phyloP scores from a whole-genome alignment of 768 basidiomycete genomes.

The Boletus rex-veris region DNA sequence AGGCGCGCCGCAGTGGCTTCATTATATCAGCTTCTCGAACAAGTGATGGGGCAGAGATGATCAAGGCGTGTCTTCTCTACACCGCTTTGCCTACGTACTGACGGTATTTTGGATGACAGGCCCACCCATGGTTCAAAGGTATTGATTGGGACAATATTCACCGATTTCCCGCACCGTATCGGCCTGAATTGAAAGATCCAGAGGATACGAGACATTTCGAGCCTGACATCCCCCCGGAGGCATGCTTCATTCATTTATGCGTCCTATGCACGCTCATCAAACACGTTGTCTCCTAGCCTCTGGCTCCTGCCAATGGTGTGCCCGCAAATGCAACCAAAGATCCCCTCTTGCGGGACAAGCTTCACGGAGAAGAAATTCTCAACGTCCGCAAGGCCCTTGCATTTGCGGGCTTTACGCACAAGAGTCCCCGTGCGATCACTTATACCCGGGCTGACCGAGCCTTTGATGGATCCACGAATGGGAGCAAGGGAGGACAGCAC shows the following conservation, averaged over 20 bases:
- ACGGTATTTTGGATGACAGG: constrained; percentile 39
- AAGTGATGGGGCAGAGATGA: constrained; percentile 82
- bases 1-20: constrained; percentile 74
- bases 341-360: constrained; percentile 80
- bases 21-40: constrained; percentile 48
- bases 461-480: constrained; percentile 56
- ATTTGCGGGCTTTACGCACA: constrained; percentile 90
- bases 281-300: constrained; percentile 54
- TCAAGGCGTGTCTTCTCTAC: constrained; percentile 59
- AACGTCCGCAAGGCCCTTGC: constrained; percentile 88
- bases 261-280: constrained; percentile 26
- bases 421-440: constrained; percentile 75
- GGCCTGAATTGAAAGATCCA: constrained; percentile 74
- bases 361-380: constrained; percentile 83
- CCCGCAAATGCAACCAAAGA: constrained; percentile 84
- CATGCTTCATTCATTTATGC: constrained; percentile 38
- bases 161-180: constrained; percentile 80
- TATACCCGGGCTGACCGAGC: constrained; percentile 74
- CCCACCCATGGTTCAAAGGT: constrained; percentile 87
- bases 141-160: constrained; percentile 91
- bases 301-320: constrained; percentile 84
- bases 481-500: constrained; percentile 44
- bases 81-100: constrained; percentile 15
- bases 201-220: constrained; percentile 96
- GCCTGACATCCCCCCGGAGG: constrained; percentile 89